Percentiles rank a stretch among this genome's conserved stretches.
These are phyloP conservation scores for Suhomyces bribrorum DNA, from an alignment of 1,139 yeast genomes.

Conservation along the genomic window DNA sequence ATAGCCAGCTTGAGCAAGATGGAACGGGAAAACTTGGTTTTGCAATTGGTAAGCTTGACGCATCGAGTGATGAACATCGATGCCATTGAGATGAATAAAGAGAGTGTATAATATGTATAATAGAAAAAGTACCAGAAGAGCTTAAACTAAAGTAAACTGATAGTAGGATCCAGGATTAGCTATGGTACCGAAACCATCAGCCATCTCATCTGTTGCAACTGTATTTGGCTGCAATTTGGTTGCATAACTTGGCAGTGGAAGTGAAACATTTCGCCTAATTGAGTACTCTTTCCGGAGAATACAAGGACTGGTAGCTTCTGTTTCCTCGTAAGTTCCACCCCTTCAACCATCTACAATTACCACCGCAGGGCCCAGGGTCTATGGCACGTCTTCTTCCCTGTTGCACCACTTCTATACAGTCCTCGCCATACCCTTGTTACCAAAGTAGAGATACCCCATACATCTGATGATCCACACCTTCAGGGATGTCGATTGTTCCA, in stretches of 20 bases:
- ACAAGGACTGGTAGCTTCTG: too few relatives aligned
- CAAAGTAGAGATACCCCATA: too few relatives aligned
- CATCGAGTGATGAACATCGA: conserved; percentile 8
- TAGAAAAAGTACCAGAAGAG: neutral
- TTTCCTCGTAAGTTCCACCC: too few relatives aligned
- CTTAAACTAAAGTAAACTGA: neutral
- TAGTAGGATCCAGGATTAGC: neutral
- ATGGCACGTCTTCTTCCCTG: too few relatives aligned
- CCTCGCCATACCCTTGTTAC: too few relatives aligned
- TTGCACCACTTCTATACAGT: neutral
- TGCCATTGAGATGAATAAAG: neutral
- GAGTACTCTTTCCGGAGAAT: too few relatives aligned
- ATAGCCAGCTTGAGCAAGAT: conserved; percentile 19
- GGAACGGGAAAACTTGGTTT: conserved; percentile 7
- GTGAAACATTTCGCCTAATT: too few relatives aligned
- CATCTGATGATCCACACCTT: neutral
- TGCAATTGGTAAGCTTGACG: conserved; percentile 6
- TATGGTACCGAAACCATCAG: too few relatives aligned
- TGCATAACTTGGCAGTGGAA: too few relatives aligned
- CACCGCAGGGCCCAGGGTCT: too few relatives aligned
- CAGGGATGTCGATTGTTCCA: conserved; percentile 41
- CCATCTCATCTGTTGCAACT: too few relatives aligned
- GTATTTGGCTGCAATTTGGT: too few relatives aligned
- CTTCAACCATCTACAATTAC: neutral
- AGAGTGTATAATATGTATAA: neutral